A percentile compares a stretch with the other conserved stretches of the same genome.
Evolutionary conservation across 352 stramenopile genomes (phyloP).

Genomic region (Phytophthora nicotianae): DNA sequence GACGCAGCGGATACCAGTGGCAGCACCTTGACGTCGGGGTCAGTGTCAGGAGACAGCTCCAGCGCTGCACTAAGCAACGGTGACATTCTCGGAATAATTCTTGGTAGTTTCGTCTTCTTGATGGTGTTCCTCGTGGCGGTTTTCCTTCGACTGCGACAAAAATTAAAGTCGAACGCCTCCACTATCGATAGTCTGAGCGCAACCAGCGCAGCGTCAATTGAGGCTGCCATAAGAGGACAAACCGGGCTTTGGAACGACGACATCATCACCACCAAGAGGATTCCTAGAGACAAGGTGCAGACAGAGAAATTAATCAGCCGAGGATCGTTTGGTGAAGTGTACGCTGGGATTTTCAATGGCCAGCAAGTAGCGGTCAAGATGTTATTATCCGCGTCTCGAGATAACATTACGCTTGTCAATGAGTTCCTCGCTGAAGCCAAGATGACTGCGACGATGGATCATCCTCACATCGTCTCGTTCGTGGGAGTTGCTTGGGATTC

Average conservation of each 20-base stretch:
- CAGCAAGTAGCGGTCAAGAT: slow-evolving; percentile 47
- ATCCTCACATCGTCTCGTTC: slow-evolving; percentile 43
- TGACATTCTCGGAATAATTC: slow-evolving; percentile 8
- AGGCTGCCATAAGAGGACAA: slow-evolving; percentile 14
- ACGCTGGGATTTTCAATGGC: slow-evolving; percentile 31
- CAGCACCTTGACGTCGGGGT: not conserved
- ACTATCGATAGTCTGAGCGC: slow-evolving; percentile 4
- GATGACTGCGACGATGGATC: slow-evolving; percentile 39
- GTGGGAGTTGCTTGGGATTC: slow-evolving; percentile 46
- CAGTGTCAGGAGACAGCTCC: not conserved
- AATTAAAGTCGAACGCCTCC: slow-evolving; percentile 1
- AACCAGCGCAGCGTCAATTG: slow-evolving; percentile 5
- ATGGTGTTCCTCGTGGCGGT: slow-evolving; percentile 2
- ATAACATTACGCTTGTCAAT: slow-evolving; percentile 29
- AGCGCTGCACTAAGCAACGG: slow-evolving; percentile 4
- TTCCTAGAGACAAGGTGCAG: slow-evolving; percentile 37
- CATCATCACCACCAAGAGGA: slow-evolving; percentile 34
- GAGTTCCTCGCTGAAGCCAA: slow-evolving; percentile 46
- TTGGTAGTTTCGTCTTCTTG: slow-evolving; percentile 5
- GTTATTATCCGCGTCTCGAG: slow-evolving; percentile 31
- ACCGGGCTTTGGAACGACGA: slow-evolving; percentile 39
- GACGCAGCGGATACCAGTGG: not conserved
- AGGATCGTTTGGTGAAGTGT: slow-evolving; percentile 50
- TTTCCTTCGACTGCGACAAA: slow-evolving; percentile 9
- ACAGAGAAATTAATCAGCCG: slow-evolving; percentile 31